These are phyloP conservation scores for Asterochloris erici DNA, from an alignment of 139 green algal genomes.

Conservation along the genomic window DNA sequence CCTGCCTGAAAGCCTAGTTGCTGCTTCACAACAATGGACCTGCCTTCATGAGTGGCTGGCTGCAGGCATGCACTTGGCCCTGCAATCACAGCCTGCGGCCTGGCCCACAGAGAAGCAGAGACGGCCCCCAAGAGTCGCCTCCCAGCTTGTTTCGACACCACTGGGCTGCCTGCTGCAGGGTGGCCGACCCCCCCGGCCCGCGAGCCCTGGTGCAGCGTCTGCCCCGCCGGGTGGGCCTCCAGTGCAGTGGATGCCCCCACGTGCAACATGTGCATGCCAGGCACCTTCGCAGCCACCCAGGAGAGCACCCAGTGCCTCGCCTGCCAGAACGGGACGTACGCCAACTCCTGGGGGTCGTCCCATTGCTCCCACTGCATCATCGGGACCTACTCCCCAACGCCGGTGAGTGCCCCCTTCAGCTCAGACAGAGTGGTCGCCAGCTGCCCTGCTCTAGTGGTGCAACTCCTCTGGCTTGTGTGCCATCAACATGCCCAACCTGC, in stretches of 20 bases:
- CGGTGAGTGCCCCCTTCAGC: constrained; percentile 11
- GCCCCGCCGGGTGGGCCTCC: constrained; percentile 41
- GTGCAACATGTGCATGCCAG: constrained; percentile 46
- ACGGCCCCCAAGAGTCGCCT: no score
- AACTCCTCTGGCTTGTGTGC: no score
- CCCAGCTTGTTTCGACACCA: no score
- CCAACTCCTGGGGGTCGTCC: constrained; percentile 42
- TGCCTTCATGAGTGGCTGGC: no score
- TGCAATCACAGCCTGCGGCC: no score
- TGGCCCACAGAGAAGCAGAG: no score
- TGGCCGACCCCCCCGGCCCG: constrained; percentile 35
- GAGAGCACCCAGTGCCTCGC: constrained; percentile 24
- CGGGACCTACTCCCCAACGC: constrained; percentile 31
- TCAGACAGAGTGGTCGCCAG: no score
- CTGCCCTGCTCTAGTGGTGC: no score
- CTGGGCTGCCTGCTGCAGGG: constrained; percentile 14
- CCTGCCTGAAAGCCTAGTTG: neutral
- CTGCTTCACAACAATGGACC: neutral
- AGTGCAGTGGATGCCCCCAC: constrained; percentile 21
- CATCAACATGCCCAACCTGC: no score
- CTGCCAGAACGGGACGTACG: constrained; percentile 41
- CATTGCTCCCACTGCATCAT: constrained; percentile 53
- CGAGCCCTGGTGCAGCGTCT: constrained; percentile 32
- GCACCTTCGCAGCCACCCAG: constrained; percentile 24
- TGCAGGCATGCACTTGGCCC: no score